These are phyloP conservation scores for Petunia axillaris DNA, from an alignment of 257 asterid genomes.

Conservation along the genomic window DNA sequence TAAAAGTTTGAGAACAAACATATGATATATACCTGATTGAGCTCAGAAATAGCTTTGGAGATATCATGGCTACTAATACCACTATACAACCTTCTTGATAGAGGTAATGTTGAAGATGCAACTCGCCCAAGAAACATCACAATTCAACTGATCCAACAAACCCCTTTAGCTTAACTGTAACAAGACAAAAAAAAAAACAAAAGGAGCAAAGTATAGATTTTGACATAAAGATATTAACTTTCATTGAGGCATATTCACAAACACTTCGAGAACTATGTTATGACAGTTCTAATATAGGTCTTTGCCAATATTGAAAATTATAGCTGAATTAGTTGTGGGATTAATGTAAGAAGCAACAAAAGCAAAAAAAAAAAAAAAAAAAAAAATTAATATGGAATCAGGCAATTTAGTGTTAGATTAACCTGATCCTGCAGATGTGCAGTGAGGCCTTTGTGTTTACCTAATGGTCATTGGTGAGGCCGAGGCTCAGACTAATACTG, in stretches of 20 bases:
- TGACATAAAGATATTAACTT: too few species aligned
- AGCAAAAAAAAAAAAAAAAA: too few species aligned
- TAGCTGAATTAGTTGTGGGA: neutral
- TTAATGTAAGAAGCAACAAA: neutral
- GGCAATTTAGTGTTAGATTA: too few species aligned
- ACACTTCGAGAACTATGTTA: neutral
- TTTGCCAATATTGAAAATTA: neutral
- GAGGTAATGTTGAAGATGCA: conserved; percentile 39
- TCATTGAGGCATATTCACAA: conserved; percentile 17
- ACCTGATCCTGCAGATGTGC: too few species aligned
- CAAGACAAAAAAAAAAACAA: neutral
- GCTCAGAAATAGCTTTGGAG: conserved; percentile 59
- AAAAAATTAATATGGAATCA: too few species aligned
- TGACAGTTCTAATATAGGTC: neutral
- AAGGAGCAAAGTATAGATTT: neutral
- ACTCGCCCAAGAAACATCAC: conserved; percentile 54
- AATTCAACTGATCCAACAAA: conserved; percentile 10
- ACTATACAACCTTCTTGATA: conserved; percentile 45
- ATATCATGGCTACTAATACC: conserved; percentile 49
- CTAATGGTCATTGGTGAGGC: too few species aligned
- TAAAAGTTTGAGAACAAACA: neutral
- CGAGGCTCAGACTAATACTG: too few species aligned
- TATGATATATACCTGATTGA: conserved; percentile 61
- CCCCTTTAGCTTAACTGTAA: neutral
- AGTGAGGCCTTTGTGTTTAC: too few species aligned